A percentile compares a stretch with the other conserved stretches of the same genome.
Evolutionary conservation across 2,329 filamentous ascomycete species (phyloP).

Genomic region (Pleochaeta shiraiana): DNA sequence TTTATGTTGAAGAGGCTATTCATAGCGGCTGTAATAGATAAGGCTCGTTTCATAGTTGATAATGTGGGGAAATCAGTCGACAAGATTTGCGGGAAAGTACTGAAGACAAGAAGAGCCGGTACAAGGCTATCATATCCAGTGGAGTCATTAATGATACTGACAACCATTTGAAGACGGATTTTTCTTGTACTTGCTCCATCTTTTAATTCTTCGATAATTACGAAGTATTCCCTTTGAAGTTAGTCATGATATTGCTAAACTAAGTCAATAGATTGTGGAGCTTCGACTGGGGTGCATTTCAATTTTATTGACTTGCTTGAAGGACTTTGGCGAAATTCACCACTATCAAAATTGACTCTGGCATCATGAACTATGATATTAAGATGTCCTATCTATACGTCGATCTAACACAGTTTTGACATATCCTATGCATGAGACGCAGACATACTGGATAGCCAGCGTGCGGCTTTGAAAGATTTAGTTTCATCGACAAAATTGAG

Average conservation of each 20-base stretch:
- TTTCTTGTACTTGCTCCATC: neutral
- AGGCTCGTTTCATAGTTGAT: constrained; percentile 1
- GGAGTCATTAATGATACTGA: constrained; percentile 1
- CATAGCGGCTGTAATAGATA: constrained; percentile 6
- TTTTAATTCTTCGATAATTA: neutral
- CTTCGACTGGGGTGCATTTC: constrained; percentile 5
- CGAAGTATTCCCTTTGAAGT: constrained; percentile 1
- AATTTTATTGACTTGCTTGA: neutral
- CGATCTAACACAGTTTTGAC: constrained; percentile 4
- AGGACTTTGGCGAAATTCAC: constrained; percentile 3
- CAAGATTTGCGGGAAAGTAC: constrained; percentile 1
- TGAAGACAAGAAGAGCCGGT: constrained; percentile 3
- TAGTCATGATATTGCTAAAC: constrained; percentile 5
- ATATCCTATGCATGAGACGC: constrained; percentile 2
- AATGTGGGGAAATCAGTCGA: neutral
- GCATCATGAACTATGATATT: constrained; percentile 1
- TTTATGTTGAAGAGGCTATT: constrained; percentile 5
- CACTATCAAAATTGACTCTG: constrained; percentile 6
- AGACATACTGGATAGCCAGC: constrained; percentile 1
- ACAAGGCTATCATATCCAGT: neutral
- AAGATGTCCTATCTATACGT: constrained; percentile 4
- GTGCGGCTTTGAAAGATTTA: constrained; percentile 3
- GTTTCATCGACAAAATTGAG: constrained; percentile 5
- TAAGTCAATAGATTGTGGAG: constrained; percentile 4
- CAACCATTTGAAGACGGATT: constrained; percentile 2